These are phyloP conservation scores for Buxus sempervirens DNA, from an alignment of 164 flowering plant species.

Conservation along the genomic window DNA sequence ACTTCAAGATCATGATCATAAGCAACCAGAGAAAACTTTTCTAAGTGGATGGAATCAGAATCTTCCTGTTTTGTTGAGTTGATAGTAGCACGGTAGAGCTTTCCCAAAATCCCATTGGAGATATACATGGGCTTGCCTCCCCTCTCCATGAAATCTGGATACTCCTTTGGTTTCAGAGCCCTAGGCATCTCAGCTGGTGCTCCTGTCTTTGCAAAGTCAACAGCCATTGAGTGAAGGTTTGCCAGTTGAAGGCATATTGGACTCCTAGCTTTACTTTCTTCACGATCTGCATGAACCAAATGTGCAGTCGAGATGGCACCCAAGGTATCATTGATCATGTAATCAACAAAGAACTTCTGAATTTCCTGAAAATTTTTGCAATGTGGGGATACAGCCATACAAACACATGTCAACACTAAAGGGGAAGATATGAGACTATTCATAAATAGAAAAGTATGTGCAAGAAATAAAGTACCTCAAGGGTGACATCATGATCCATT, in stretches of 20 bases:
- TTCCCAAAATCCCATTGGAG: conserved; percentile 67
- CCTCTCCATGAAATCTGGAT: conserved; percentile 93
- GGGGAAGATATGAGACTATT: background rate
- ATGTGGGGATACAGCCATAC: background rate
- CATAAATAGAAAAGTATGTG: too few species aligned
- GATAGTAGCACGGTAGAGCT: conserved; percentile 68
- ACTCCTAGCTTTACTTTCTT: conserved; percentile 69
- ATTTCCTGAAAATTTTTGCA: conserved; percentile 60
- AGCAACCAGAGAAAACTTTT: conserved; percentile 25
- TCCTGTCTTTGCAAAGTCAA: conserved; percentile 97
- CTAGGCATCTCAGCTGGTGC: conserved; percentile 93
- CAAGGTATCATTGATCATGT: conserved; percentile 83
- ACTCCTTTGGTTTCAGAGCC: conserved; percentile 61
- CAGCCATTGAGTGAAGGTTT: conserved; percentile 89
- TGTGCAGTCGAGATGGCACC: conserved; percentile 80
- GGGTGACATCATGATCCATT: conserved; percentile 89
- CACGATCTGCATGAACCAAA: conserved; percentile 79
- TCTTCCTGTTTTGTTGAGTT: conserved; percentile 17
- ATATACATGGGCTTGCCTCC: conserved; percentile 51
- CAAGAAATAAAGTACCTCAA: too few species aligned
- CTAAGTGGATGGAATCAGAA: conserved; percentile 25
- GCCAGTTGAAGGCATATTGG: conserved; percentile 77
- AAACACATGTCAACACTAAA: too few species aligned
- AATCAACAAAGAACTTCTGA: conserved; percentile 80
- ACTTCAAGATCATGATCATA: conserved; percentile 74